These are phyloP conservation scores for Onygenales sp. DNA, from an alignment of 2,329 filamentous ascomycete species.

Conservation along the genomic window DNA sequence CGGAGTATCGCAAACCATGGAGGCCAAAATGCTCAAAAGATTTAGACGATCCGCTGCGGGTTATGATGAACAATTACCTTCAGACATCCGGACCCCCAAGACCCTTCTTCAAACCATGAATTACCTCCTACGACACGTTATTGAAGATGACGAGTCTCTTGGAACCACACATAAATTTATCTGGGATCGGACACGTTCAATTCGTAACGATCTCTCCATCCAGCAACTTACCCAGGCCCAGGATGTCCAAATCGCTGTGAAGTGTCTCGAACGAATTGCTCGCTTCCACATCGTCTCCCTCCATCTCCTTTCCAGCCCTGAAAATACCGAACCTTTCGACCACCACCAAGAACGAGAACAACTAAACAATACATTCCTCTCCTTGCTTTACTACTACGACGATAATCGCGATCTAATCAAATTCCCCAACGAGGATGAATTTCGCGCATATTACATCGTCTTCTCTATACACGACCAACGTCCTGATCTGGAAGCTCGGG, in stretches of 20 bases:
- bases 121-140: conserved; percentile 40
- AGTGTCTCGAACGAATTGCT: conserved; percentile 53
- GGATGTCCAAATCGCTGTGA: conserved; percentile 49
- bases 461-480: conserved; percentile 44
- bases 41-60: conserved; percentile 55
- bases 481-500: conserved; percentile 48
- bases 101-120: conserved; percentile 39
- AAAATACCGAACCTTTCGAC: conserved; percentile 45
- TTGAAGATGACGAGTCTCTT: conserved; percentile 41
- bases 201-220: conserved; percentile 57
- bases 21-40: conserved; percentile 50
- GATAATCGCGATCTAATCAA: conserved; percentile 40
- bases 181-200: conserved; percentile 56
- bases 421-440: conserved; percentile 54
- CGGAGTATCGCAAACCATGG: conserved; percentile 24
- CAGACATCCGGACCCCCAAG: conserved; percentile 51
- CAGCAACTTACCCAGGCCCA: conserved; percentile 48
- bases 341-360: conserved; percentile 55
- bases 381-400: conserved; percentile 52
- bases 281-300: conserved; percentile 55
- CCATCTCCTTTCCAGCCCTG: conserved; percentile 47
- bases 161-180: conserved; percentile 52
- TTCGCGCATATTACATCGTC: conserved; percentile 53
- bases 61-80: conserved; percentile 53
- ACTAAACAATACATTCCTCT: conserved; percentile 52